Evolutionary conservation across 129 eudicot genomes (phyloP).

Genomic region (Tanacetum coccineum): DNA sequence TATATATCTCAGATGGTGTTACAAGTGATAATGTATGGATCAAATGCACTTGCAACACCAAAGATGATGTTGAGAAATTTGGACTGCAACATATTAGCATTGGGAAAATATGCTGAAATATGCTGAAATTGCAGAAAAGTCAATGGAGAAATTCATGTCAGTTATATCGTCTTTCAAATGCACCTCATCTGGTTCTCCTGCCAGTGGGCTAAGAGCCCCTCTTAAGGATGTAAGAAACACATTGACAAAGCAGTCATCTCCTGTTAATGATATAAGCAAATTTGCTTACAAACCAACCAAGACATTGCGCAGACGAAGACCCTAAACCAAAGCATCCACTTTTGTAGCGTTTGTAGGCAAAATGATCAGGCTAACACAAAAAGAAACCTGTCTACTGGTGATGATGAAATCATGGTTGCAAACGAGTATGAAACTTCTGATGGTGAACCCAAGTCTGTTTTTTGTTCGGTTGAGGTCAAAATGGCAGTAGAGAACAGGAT

Average conservation of each 20-base stretch:
- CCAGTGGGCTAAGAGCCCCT: slow-evolving; percentile 95
- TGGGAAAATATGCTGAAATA: slow-evolving; percentile 71
- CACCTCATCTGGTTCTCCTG: slow-evolving; percentile 83
- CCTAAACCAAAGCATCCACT: slow-evolving; percentile 16
- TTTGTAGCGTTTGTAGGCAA: slow-evolving; percentile 5
- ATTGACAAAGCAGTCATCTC: slow-evolving; percentile 37
- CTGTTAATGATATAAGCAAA: slow-evolving; percentile 23
- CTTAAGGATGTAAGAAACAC: slow-evolving; percentile 72
- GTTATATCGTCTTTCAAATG: slow-evolving; percentile 72
- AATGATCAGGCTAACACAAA: neutral
- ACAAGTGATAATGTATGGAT: slow-evolving; percentile 33
- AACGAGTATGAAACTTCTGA: slow-evolving; percentile 15
- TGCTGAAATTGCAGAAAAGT: slow-evolving; percentile 81
- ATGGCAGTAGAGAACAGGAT: slow-evolving; percentile 20
- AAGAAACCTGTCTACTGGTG: neutral
- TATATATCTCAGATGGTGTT: slow-evolving; percentile 37
- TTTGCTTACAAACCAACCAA: slow-evolving; percentile 30
- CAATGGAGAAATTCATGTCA: slow-evolving; percentile 74
- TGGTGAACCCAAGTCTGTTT: slow-evolving; percentile 24
- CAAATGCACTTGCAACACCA: slow-evolving; percentile 24
- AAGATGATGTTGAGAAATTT: slow-evolving; percentile 51
- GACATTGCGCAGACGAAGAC: slow-evolving; percentile 4
- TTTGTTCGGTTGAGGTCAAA: slow-evolving; percentile 16
- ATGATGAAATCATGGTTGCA: slow-evolving; percentile 8
- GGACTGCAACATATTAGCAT: slow-evolving; percentile 87